A percentile compares a stretch with the other conserved stretches of the same genome.
phyloP scores from a whole-genome alignment of 306 rosid genomes.

The Potentilla sterilis region DNA sequence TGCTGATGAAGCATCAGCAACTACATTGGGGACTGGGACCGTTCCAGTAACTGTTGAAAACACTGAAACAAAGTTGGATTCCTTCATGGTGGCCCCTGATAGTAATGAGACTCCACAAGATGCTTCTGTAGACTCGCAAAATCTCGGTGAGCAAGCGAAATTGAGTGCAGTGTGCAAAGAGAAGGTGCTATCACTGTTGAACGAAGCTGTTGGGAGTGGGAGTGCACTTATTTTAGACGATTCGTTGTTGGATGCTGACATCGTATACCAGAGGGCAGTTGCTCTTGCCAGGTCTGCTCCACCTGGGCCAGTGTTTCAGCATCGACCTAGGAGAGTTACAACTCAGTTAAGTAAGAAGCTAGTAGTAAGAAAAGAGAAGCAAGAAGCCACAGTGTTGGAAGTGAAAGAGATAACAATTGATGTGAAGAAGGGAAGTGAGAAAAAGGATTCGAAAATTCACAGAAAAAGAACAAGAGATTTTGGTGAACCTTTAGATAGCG shows the following conservation, averaged over 20 bases:
- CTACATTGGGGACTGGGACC: slow-evolving; percentile 24
- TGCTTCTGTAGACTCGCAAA: slow-evolving; percentile 31
- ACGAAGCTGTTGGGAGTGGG: slow-evolving; percentile 70
- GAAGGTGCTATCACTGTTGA: slow-evolving; percentile 50
- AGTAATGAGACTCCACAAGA: slow-evolving; percentile 26
- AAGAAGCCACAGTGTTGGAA: slow-evolving; percentile 28
- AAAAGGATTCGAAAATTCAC: slow-evolving; percentile 39
- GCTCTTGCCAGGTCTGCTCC: slow-evolving; percentile 70
- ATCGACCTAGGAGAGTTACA: slow-evolving; percentile 28
- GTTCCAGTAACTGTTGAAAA: slow-evolving; percentile 21
- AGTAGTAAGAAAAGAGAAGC: slow-evolving; percentile 20
- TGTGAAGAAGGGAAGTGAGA: slow-evolving; percentile 38
- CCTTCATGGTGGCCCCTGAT: slow-evolving; percentile 16
- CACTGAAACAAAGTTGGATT: slow-evolving; percentile 20
- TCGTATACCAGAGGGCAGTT: slow-evolving; percentile 52
- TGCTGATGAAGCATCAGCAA: slow-evolving; percentile 29
- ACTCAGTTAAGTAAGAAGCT: slow-evolving; percentile 22
- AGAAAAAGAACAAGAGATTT: slow-evolving; percentile 44
- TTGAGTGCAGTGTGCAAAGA: slow-evolving; percentile 35
- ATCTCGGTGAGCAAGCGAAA: slow-evolving; percentile 27
- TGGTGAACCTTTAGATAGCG: slow-evolving; percentile 43
- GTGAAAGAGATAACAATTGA: slow-evolving; percentile 27
- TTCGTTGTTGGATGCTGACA: slow-evolving; percentile 60
- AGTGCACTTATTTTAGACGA: slow-evolving; percentile 60
- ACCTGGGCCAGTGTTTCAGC: slow-evolving; percentile 58